phyloP scores from a whole-genome alignment of 1,284 basidiomycete genomes.

The Melampsora occidentalis region DNA sequence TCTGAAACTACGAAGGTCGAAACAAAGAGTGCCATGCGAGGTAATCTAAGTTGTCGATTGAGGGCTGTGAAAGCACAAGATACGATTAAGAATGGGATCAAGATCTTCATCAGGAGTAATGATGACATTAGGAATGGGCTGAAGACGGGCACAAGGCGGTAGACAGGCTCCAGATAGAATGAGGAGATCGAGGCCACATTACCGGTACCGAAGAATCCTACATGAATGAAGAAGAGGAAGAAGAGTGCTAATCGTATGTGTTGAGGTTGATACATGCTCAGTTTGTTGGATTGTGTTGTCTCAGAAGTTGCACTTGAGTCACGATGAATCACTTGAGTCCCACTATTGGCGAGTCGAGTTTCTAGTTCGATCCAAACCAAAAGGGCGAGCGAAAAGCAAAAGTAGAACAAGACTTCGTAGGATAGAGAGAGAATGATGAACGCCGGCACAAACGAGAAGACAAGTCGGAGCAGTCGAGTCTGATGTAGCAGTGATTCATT shows the following conservation, averaged over 20 bases:
- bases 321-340: neutral
- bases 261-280: slow-evolving; percentile 58
- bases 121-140: slow-evolving; percentile 79
- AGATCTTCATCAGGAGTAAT: slow-evolving; percentile 70
- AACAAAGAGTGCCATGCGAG: slow-evolving; percentile 29
- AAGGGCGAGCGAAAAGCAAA: slow-evolving; percentile 65
- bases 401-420: slow-evolving; percentile 77
- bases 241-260: slow-evolving; percentile 74
- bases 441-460: slow-evolving; percentile 66
- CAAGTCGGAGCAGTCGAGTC: slow-evolving; percentile 46
- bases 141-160: slow-evolving; percentile 80
- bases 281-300: neutral
- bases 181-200: slow-evolving; percentile 61
- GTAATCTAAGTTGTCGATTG: slow-evolving; percentile 51
- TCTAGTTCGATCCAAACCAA: slow-evolving; percentile 72
- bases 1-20: slow-evolving; percentile 29
- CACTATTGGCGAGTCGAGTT: slow-evolving; percentile 51
- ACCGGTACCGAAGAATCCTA: slow-evolving; percentile 83
- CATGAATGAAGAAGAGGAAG: slow-evolving; percentile 81
- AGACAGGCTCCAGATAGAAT: slow-evolving; percentile 85
- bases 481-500: slow-evolving; percentile 58
- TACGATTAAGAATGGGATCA: slow-evolving; percentile 74
- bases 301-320: neutral
- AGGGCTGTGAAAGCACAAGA: slow-evolving; percentile 67
- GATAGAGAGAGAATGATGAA: slow-evolving; percentile 79